Evolutionary conservation across 208 protist genomes (phyloP), one percentile per base, ranked within the genome.

Genomic region (Angomonas desouzai): DNA sequence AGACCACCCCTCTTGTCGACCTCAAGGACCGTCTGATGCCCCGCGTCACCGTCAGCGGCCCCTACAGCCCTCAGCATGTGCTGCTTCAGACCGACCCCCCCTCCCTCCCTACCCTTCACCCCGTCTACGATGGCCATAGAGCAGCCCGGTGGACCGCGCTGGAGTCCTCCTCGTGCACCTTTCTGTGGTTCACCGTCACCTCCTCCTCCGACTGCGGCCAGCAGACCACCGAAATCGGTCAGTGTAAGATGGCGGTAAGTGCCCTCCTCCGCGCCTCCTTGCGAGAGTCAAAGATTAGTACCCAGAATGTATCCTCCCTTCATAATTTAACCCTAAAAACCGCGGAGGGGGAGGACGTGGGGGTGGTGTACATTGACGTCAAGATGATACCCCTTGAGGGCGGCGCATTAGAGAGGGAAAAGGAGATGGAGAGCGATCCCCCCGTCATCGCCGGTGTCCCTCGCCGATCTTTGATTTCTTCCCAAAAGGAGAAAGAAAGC

Each of bases 161-260:
- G 55, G 55, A 59, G 28, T 30, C 18, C 33, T 6, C 30, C 25
- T 20, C 13, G 29, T 51, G 45, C n/a, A 16, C 20, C 45, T 13
- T 13, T 27, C 18, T 51, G 45, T 51, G 45, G 18, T 51, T 28
- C 45, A 27, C 27, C 16, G 9, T 38, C 11, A 9, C 27, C 45
- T 58, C 53, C 33, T 62, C 33, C 20, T 34, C 38, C 27, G 11
- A 40, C 20, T 43, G 29, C 45, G 45, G 20, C 20, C 10, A 51
- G 45, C 45, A 13, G 20, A 23, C 10, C 20, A 13, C 6, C 9
- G 10, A 70, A 2, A 47, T 85, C 29, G 76, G 74, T n/a, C 56
- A 58, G 10, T 67, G 72, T n/a, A 67, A 51, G 57, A 25, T 85
- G 3, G 57, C 75, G 23, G 49, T 79, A 20, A 72, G 49, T 13